phyloP scores from a whole-genome alignment of 2,329 filamentous ascomycete species.

The Cercospora sesami region DNA sequence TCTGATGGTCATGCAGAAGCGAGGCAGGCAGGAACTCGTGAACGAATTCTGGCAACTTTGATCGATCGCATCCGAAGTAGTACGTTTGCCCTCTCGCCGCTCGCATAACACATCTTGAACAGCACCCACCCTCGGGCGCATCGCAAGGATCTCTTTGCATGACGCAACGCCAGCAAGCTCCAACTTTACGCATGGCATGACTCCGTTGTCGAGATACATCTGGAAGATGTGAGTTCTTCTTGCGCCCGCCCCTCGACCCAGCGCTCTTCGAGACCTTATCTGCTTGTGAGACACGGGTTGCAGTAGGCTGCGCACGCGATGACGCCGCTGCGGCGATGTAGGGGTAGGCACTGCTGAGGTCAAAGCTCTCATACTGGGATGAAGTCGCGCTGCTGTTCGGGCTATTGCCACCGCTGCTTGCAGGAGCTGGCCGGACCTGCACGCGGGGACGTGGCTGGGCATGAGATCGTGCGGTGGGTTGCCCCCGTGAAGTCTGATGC shows the following conservation, averaged over 20 bases:
- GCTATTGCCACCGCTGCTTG: slow-evolving; percentile 3
- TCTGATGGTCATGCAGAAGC: slow-evolving; percentile 38
- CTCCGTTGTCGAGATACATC: slow-evolving; percentile 43
- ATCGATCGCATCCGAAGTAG: slow-evolving; percentile 48
- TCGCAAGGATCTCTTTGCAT: slow-evolving; percentile 50
- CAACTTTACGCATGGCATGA: slow-evolving; percentile 48
- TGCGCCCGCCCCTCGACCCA: slow-evolving; percentile 33
- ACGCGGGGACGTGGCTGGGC: neutral
- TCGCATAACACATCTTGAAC: slow-evolving; percentile 37
- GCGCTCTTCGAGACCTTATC: slow-evolving; percentile 22
- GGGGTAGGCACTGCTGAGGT: slow-evolving; percentile 9
- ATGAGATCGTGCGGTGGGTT: neutral
- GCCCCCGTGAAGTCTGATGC: neutral
- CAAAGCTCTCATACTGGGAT: neutral
- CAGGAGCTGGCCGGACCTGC: slow-evolving; percentile 1
- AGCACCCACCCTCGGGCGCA: slow-evolving; percentile 30
- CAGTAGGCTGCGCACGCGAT: neutral
- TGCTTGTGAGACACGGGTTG: slow-evolving; percentile 5
- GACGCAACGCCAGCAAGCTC: slow-evolving; percentile 52
- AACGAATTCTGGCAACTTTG: slow-evolving; percentile 48
- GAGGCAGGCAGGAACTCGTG: slow-evolving; percentile 45
- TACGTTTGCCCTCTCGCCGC: slow-evolving; percentile 42
- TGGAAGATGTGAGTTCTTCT: slow-evolving; percentile 42
- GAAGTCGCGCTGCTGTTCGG: neutral
- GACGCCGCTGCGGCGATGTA: slow-evolving; percentile 13